These are phyloP conservation scores for Jatropha podagrica DNA, from an alignment of 441 rosid genomes.

Conservation along the genomic window DNA sequence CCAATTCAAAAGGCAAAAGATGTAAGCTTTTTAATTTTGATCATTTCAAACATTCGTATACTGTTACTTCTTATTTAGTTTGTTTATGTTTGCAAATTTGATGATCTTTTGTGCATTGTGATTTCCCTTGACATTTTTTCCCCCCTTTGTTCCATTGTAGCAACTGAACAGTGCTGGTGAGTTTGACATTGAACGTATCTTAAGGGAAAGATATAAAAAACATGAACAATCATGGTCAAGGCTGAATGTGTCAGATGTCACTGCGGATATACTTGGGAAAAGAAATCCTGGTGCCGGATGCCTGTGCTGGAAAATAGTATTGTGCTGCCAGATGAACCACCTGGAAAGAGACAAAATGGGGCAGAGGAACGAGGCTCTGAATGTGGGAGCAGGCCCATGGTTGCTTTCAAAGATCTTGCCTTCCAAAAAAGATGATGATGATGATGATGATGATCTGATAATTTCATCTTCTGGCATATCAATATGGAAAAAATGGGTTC, in stretches of 20 bases:
- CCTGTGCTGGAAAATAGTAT: constrained; percentile 80
- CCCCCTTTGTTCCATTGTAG: constrained; percentile 34
- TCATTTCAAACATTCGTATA: constrained; percentile 3
- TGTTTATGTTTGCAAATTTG: background rate
- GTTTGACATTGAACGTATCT: constrained; percentile 68
- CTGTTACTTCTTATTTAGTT: constrained; percentile 1
- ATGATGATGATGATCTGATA: constrained; percentile 40
- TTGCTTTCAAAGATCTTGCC: constrained; percentile 79
- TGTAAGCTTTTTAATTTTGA: constrained; percentile 46
- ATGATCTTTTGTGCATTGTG: background rate
- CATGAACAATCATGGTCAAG: constrained; percentile 72
- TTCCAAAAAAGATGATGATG: constrained; percentile 31
- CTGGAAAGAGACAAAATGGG: constrained; percentile 29
- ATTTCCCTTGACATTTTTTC: constrained; percentile 1
- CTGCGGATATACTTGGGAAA: constrained; percentile 42
- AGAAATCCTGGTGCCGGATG: constrained; percentile 67
- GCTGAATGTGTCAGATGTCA: constrained; percentile 82
- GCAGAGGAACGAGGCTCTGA: constrained; percentile 32
- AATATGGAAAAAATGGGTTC: constrained; percentile 78
- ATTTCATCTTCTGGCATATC: constrained; percentile 65
- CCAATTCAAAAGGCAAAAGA: constrained; percentile 54
- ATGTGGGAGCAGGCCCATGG: constrained; percentile 58
- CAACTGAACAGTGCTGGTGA: constrained; percentile 36
- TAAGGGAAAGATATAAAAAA: constrained; percentile 62
- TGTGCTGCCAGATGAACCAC: constrained; percentile 50